phyloP scores from a whole-genome alignment of 2,329 filamentous ascomycete species.

The Fusarium sublunatum region DNA sequence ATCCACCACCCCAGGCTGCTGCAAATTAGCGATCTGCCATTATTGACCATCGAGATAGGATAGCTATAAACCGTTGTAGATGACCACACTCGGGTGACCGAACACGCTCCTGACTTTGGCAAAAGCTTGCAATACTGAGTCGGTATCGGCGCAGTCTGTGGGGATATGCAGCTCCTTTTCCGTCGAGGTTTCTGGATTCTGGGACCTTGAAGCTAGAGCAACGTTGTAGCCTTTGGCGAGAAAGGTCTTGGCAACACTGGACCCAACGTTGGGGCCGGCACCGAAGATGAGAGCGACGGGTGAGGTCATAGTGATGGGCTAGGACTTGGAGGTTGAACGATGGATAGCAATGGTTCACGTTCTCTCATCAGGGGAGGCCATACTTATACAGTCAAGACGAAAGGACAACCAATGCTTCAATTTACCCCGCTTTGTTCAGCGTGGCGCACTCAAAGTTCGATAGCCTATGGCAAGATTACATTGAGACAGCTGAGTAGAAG shows the following conservation, averaged over 20 bases:
- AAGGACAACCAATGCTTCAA: too few relatives aligned
- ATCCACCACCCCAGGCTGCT: neutral
- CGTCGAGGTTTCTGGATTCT: neutral
- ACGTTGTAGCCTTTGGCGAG: constrained; percentile 17
- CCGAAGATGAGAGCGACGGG: constrained; percentile 17
- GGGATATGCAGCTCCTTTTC: constrained; percentile 2
- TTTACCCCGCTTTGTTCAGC: too few relatives aligned
- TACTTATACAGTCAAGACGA: too few relatives aligned
- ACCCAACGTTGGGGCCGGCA: constrained; percentile 19
- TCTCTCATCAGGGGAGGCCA: too few relatives aligned
- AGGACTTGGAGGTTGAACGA: neutral
- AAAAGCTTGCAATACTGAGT: neutral
- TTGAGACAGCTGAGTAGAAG: too few relatives aligned
- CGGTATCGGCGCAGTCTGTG: neutral
- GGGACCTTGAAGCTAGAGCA: constrained; percentile 4
- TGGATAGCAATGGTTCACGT: neutral
- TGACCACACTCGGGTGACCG: constrained; percentile 5
- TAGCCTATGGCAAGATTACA: too few relatives aligned
- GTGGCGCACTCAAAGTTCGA: too few relatives aligned
- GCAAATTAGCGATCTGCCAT: accelerated
- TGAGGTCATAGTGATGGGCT: neutral
- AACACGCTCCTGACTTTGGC: constrained; percentile 1
- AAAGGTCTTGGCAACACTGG: constrained; percentile 18
- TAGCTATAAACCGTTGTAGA: constrained; percentile 5
- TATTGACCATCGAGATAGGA: accelerated